phyloP scores from a whole-genome alignment of 2,329 filamentous ascomycete genomes.

The Paecilomyces fulvus region DNA sequence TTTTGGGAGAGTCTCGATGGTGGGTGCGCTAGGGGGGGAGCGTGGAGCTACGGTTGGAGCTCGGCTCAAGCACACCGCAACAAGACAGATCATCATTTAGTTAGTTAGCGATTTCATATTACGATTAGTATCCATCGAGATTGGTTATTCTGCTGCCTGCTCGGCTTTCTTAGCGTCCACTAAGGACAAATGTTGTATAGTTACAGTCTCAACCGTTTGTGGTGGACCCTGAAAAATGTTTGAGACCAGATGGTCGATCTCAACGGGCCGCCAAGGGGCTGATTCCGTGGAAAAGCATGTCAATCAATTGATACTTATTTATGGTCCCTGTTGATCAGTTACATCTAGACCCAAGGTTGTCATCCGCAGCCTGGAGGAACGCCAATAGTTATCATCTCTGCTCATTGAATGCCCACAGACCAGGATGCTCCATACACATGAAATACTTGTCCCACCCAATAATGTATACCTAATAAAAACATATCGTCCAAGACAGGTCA shows the following conservation, averaged over 20 bases:
- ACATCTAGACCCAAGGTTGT: background rate
- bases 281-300: background rate
- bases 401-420: background rate
- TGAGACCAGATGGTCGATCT: background rate
- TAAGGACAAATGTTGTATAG: background rate
- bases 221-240: conserved; percentile 17
- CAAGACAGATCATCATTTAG: background rate
- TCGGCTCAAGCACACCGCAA: background rate
- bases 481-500: conserved; percentile 1
- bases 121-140: background rate
- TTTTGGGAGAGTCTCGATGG: conserved; percentile 1
- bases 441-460: background rate
- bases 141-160: background rate
- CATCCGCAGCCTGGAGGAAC: background rate
- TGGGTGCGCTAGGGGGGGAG: background rate
- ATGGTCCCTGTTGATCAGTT: background rate
- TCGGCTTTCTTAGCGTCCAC: background rate
- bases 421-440: background rate
- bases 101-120: no score
- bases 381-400: background rate
- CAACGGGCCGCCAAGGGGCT: background rate
- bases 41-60: background rate
- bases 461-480: background rate
- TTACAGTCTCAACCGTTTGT: background rate
- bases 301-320: background rate